Percentiles rank a stretch among this genome's conserved stretches.
Conservation (phyloP, 108 stramenopile genomes). For the Skeletonema menzelii region DNA sequence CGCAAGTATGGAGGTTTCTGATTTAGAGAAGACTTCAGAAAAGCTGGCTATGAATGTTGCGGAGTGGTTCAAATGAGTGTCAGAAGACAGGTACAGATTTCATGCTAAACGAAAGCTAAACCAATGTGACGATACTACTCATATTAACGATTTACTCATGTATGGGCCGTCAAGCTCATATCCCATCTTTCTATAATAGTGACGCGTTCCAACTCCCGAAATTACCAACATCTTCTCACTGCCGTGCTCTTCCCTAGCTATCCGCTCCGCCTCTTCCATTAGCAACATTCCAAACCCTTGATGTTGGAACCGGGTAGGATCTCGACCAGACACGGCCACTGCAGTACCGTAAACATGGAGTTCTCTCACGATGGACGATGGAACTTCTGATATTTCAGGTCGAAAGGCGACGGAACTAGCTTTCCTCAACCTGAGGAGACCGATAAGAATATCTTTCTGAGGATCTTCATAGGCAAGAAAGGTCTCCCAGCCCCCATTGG, state of each 20-base stretch:
- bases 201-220: constrained; percentile 94
- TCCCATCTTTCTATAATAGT: constrained; percentile 95
- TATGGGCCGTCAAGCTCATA: constrained; percentile 91
- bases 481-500: constrained; percentile 96
- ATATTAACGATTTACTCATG: constrained; percentile 76
- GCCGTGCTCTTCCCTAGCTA: constrained; percentile 91
- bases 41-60: constrained; percentile 70
- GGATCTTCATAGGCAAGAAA: constrained; percentile 95
- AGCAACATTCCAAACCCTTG: constrained; percentile 93
- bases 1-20: constrained; percentile 57
- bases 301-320: constrained; percentile 95
- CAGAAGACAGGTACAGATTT: neutral
- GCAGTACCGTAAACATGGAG: constrained; percentile 98
- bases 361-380: constrained; percentile 88
- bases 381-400: constrained; percentile 65
- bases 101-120: neutral
- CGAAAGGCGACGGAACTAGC: constrained; percentile 67
- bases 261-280: constrained; percentile 96
- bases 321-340: constrained; percentile 84
- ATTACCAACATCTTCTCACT: constrained; percentile 92
- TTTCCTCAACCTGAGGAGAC: constrained; percentile 72
- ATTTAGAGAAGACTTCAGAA: constrained; percentile 74
- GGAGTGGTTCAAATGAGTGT: constrained; percentile 65
- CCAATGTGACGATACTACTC: neutral
- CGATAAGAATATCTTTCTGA: constrained; percentile 87